phyloP scores from a whole-genome alignment of 768 basidiomycete species.

The Leccinum variicolor region DNA sequence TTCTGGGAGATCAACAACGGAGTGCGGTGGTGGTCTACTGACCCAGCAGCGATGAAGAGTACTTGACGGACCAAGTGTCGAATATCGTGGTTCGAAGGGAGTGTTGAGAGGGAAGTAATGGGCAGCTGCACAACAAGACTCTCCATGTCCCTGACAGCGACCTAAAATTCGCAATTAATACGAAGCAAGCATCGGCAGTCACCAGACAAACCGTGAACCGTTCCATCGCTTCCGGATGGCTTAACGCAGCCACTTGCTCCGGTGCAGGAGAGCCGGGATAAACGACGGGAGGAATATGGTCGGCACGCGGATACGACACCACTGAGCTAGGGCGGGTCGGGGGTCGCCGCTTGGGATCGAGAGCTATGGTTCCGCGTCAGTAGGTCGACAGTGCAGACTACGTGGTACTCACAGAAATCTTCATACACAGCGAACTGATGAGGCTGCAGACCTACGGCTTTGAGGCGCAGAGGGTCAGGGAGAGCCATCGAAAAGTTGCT shows the following conservation, averaged over 20 bases:
- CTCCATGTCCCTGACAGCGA: constrained; percentile 63
- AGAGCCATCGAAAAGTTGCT: constrained; percentile 69
- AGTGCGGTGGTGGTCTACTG: constrained; percentile 77
- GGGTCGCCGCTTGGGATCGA: constrained; percentile 55
- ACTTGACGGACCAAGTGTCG: constrained; percentile 83
- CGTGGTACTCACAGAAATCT: constrained; percentile 68
- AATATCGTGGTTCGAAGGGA: constrained; percentile 84
- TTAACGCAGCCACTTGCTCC: constrained; percentile 52
- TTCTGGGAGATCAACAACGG: constrained; percentile 94
- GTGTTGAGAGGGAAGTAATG: constrained; percentile 58
- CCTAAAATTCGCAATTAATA: constrained; percentile 14
- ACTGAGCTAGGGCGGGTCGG: constrained; percentile 63
- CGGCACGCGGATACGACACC: constrained; percentile 56
- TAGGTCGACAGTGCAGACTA: constrained; percentile 3
- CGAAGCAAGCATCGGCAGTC: neutral
- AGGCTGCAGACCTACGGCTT: constrained; percentile 73
- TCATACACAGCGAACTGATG: constrained; percentile 91
- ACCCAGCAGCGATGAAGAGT: constrained; percentile 74
- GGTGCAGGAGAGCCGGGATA: constrained; percentile 64
- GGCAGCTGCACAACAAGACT: constrained; percentile 75
- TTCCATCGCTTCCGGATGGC: constrained; percentile 84
- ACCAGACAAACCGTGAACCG: constrained; percentile 64
- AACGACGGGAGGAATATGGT: constrained; percentile 39
- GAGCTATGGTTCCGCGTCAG: constrained; percentile 32
- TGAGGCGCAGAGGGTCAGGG: constrained; percentile 87